Percentiles rank a stretch among this genome's conserved stretches.
These are phyloP conservation scores for Pythium phragmiticola DNA, from an alignment of 352 stramenopile genomes.

Conservation along the genomic window DNA sequence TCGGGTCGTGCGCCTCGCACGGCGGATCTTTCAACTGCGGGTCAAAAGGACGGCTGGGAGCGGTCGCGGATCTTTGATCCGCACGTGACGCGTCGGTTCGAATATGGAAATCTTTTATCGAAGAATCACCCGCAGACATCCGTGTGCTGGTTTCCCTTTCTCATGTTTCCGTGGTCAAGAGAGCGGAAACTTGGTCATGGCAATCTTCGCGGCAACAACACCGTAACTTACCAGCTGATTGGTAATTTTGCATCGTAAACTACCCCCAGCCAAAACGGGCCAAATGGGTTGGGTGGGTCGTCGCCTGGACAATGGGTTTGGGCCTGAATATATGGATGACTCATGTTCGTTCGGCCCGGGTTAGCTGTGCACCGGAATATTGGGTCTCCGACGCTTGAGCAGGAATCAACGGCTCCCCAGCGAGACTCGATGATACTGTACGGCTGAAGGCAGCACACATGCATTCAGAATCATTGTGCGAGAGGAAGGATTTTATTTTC, in stretches of 20 bases:
- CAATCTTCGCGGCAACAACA: conserved; percentile 23
- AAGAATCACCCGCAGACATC: conserved; percentile 8
- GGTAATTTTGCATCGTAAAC: too few relatives aligned
- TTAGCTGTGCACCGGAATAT: background rate
- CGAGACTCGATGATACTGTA: background rate
- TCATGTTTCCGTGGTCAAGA: background rate
- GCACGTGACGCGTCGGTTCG: conserved; percentile 11
- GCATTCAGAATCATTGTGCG: background rate
- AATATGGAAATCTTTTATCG: conserved; percentile 30
- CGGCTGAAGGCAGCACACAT: background rate
- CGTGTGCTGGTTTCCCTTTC: background rate
- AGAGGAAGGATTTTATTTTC: background rate
- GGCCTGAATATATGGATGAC: background rate
- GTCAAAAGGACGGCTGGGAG: conserved; percentile 17
- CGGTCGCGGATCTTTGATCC: conserved; percentile 17
- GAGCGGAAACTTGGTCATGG: background rate
- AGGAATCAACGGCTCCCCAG: background rate
- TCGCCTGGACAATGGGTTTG: too few relatives aligned
- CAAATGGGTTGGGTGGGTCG: background rate
- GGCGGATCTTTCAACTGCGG: conserved; percentile 16
- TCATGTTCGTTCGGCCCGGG: background rate
- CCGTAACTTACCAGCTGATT: conserved; percentile 11
- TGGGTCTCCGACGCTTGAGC: background rate
- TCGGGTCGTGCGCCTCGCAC: background rate
- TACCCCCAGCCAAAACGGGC: background rate